Percentiles rank a stretch among this genome's conserved stretches.
These are phyloP conservation scores for Phycomyces blakesleeanus DNA, from an alignment of 192 early-diverging fungal genomes.

Conservation along the genomic window DNA sequence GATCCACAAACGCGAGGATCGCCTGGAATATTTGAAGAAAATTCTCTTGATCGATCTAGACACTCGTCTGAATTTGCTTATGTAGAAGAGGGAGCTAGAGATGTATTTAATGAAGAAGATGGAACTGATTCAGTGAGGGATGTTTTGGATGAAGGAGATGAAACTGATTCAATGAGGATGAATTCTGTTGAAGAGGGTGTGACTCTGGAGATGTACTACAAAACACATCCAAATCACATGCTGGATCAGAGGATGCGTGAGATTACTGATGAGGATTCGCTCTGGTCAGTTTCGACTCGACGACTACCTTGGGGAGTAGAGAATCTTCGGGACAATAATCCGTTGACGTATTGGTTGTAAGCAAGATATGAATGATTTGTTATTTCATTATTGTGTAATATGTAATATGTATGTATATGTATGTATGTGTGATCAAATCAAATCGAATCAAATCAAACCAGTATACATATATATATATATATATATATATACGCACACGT, in stretches of 20 bases:
- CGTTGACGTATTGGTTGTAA: slow-evolving; percentile 83
- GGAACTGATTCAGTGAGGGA: background rate
- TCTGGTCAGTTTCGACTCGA: slow-evolving; percentile 66
- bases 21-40: too few species aligned
- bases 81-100: background rate
- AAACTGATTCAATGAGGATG: background rate
- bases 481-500: too few species aligned
- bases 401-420: too few species aligned
- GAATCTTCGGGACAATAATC: slow-evolving; percentile 59
- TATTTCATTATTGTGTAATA: background rate
- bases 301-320: slow-evolving; percentile 60
- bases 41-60: too few species aligned
- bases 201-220: background rate
- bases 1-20: too few species aligned
- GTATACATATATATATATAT: too few species aligned
- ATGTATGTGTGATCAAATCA: too few species aligned
- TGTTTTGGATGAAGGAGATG: background rate
- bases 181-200: background rate
- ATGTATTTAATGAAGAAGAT: background rate
- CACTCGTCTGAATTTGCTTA: too few species aligned
- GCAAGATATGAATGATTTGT: background rate
- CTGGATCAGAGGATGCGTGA: slow-evolving; percentile 34
- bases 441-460: too few species aligned
- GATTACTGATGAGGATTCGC: slow-evolving; percentile 53
- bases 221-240: background rate